phyloP scores from a whole-genome alignment of 2,329 filamentous ascomycete species.

The Apiospora marii region DNA sequence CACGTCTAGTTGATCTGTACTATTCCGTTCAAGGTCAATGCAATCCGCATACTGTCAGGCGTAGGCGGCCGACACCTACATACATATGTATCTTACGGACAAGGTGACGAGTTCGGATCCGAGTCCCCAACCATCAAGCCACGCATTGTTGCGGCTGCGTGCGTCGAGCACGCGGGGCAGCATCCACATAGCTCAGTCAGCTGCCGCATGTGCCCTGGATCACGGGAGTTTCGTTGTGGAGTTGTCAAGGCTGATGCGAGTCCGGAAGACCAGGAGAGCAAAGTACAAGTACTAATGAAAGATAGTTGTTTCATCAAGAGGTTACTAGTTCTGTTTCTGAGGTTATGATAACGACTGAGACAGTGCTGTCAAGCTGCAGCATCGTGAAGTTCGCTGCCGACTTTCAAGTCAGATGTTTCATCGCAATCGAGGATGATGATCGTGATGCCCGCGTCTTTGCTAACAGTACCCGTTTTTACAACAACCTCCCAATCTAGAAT shows the following conservation, averaged over 20 bases:
- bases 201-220: neutral
- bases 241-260: neutral
- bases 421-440: conserved; percentile 88
- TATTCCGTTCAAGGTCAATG: neutral
- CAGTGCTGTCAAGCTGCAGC: neutral
- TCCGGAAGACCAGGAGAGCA: neutral
- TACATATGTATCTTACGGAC: too few relatives aligned
- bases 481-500: too few relatives aligned
- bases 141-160: neutral
- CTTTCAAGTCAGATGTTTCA: conserved; percentile 80
- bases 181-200: neutral
- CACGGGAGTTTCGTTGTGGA: neutral
- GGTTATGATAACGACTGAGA: conserved; percentile 69
- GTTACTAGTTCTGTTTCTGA: conserved; percentile 77
- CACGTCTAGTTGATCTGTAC: neutral
- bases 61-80: neutral
- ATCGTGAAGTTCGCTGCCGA: conserved; percentile 50
- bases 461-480: conserved; percentile 37
- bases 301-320: conserved; percentile 70
- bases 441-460: conserved; percentile 82
- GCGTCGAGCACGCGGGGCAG: neutral
- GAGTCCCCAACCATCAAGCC: neutral
- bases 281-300: neutral
- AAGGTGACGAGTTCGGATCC: neutral
- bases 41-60: neutral